Evolutionary conservation across 352 stramenopile species (phyloP).

Genomic region (Detonula confervacea): DNA sequence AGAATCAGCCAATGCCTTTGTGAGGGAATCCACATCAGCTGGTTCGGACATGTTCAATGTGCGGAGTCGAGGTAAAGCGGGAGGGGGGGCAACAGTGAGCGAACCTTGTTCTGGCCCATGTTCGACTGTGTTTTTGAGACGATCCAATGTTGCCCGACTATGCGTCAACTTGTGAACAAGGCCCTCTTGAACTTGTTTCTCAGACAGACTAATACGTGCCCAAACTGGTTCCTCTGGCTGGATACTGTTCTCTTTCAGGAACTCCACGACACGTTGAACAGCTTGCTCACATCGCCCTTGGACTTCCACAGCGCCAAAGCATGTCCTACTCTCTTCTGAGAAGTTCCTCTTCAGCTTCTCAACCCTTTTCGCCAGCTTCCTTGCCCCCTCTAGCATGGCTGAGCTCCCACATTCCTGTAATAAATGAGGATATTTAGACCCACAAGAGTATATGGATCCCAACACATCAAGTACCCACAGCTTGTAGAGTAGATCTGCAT

Average conservation of each 20-base stretch:
- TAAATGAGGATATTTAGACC: neutral
- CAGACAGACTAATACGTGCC: neutral
- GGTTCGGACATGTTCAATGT: neutral
- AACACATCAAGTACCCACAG: conserved; percentile 4
- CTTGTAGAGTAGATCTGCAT: conserved; percentile 2
- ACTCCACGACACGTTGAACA: neutral
- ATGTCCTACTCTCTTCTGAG: neutral
- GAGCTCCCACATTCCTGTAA: neutral
- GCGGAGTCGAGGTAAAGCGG: neutral
- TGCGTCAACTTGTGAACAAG: conserved; percentile 3
- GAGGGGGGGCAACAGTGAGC: neutral
- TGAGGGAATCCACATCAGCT: neutral
- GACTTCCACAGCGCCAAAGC: neutral
- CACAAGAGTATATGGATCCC: neutral
- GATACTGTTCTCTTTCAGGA: too few species aligned
- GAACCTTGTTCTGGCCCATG: conserved; percentile 2
- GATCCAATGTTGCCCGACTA: neutral
- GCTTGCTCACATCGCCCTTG: neutral
- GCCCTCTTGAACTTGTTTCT: neutral
- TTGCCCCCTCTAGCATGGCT: neutral
- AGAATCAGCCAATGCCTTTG: neutral
- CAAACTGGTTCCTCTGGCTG: neutral
- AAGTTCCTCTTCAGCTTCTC: conserved; percentile 11
- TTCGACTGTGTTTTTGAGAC: conserved; percentile 8
- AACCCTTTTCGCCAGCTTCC: neutral